phyloP scores from a whole-genome alignment of 2,329 filamentous ascomycete genomes.

The Rosellinia necatrix region DNA sequence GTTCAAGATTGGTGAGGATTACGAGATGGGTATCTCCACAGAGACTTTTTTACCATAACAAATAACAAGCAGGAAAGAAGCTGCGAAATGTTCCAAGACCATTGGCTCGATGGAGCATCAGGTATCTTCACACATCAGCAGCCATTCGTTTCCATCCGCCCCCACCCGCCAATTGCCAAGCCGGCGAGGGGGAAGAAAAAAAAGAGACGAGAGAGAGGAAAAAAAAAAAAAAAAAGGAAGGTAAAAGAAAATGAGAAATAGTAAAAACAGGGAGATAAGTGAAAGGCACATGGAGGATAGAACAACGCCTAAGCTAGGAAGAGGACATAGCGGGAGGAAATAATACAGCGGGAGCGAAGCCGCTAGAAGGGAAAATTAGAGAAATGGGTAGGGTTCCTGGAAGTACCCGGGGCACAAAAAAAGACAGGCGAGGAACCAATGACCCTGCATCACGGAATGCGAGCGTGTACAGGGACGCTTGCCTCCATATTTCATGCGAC shows the following conservation, averaged over 20 bases:
- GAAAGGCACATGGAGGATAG: background rate
- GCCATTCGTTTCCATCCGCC: constrained; percentile 1
- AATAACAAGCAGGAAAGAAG: no score
- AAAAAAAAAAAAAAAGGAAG: no score
- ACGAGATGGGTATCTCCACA: constrained; percentile 1
- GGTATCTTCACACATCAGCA: no score
- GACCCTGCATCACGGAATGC: constrained; percentile 5
- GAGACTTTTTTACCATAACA: constrained; percentile 10
- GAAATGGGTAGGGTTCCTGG: background rate
- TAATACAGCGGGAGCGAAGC: constrained; percentile 8
- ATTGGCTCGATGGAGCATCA: no score
- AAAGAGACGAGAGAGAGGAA: no score
- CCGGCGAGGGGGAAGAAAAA: no score
- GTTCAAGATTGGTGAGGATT: constrained; percentile 4
- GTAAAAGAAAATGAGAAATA: background rate
- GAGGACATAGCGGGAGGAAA: background rate
- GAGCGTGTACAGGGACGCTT: background rate
- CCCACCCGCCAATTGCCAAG: no score
- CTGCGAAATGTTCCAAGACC: background rate
- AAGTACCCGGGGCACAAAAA: constrained; percentile 1
- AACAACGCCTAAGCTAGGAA: background rate
- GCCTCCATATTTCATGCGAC: background rate
- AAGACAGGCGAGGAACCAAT: background rate
- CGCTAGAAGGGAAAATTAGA: background rate
- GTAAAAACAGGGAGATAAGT: background rate